phyloP scores from a whole-genome alignment of 108 stramenopile species.

The Bacterosira constricta region DNA sequence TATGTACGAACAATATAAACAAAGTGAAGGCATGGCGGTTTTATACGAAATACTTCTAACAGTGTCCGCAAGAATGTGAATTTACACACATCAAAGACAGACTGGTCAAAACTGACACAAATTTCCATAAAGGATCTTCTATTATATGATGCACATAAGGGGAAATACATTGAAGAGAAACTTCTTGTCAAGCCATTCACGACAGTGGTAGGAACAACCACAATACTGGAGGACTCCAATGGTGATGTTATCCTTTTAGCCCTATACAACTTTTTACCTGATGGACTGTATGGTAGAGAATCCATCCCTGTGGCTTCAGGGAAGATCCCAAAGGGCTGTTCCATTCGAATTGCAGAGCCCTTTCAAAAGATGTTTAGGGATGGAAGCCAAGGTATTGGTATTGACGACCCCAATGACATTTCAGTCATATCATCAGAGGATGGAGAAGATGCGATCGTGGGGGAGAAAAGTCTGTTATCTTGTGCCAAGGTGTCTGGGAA shows the following conservation, averaged over 20 bases:
- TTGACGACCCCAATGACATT: constrained; percentile 23
- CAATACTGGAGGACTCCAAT: constrained; percentile 9
- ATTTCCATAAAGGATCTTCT: constrained; percentile 6
- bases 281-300: background rate
- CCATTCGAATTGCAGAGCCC: constrained; percentile 10
- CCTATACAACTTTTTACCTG: constrained; percentile 18
- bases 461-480: background rate
- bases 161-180: constrained; percentile 6
- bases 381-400: constrained; percentile 16
- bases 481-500: background rate
- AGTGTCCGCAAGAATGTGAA: background rate
- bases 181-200: constrained; percentile 11
- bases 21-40: background rate
- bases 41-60: background rate
- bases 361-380: constrained; percentile 16
- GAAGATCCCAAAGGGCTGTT: background rate
- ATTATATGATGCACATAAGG: constrained; percentile 1
- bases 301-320: background rate
- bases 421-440: background rate
- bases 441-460: background rate
- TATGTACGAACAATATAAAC: background rate
- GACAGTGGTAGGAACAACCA: constrained; percentile 9
- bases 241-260: constrained; percentile 2
- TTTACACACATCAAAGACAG: background rate
- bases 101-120: constrained; percentile 4